phyloP scores from a whole-genome alignment of 768 basidiomycete species.

The Dioszegia hungarica region DNA sequence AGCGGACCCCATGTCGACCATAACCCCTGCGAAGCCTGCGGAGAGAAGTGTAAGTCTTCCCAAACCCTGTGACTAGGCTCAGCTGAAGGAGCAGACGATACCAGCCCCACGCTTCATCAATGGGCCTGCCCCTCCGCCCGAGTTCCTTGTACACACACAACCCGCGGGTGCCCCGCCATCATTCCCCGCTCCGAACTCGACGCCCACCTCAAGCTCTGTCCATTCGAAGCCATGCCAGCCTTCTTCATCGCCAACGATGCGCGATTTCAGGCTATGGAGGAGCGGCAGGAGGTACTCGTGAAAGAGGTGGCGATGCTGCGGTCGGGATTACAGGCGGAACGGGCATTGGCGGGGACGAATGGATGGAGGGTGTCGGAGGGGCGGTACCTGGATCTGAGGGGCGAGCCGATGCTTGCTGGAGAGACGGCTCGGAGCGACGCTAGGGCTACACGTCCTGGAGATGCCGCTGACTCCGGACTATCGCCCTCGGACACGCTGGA shows the following conservation, averaged over 20 bases:
- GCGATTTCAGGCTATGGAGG: conserved; percentile 14
- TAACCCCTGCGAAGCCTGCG: conserved; percentile 14
- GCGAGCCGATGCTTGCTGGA: no score
- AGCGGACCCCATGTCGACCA: neutral
- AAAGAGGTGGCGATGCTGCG: conserved; percentile 8
- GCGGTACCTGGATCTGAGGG: no score
- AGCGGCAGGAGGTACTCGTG: neutral
- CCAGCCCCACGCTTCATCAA: conserved; percentile 12
- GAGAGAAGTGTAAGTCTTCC: conserved; percentile 19
- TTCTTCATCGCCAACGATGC: conserved; percentile 22
- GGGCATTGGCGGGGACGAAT: neutral
- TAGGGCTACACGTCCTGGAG: no score
- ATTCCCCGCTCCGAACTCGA: conserved; percentile 14
- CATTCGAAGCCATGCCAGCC: conserved; percentile 22
- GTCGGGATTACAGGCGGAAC: neutral
- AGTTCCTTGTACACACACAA: conserved; percentile 21
- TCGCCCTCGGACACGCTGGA: no score
- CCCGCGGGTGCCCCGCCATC: conserved; percentile 26
- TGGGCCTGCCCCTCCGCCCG: conserved; percentile 27
- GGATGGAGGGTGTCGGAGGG: no score
- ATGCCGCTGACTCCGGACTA: no score
- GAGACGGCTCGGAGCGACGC: no score
- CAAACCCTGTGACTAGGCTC: no score
- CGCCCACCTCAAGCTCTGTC: conserved; percentile 22
- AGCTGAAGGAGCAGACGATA: conserved; percentile 9